phyloP scores from a whole-genome alignment of 2,329 filamentous ascomycete genomes.

The Boeremia exigua region DNA sequence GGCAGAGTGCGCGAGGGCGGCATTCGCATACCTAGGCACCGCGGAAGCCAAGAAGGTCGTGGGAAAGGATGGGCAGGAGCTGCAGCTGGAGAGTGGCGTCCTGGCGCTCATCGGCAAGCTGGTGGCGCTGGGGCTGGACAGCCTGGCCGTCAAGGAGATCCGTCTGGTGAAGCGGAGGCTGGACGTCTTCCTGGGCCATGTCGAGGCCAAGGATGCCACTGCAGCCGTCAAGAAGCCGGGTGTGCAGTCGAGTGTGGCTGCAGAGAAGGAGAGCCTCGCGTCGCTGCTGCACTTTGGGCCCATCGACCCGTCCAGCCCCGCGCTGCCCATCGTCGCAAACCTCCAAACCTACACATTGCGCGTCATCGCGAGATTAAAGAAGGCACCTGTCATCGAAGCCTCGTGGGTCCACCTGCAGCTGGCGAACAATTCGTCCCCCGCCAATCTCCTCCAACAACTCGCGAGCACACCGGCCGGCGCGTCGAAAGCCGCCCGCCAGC shows the following conservation, averaged over 20 bases:
- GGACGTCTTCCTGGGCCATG: constrained; percentile 48
- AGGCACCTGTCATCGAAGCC: constrained; percentile 65
- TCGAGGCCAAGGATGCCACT: constrained; percentile 5
- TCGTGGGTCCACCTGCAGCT: constrained; percentile 63
- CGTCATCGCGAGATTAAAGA: constrained; percentile 66
- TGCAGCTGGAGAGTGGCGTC: constrained; percentile 77
- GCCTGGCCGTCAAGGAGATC: constrained; percentile 73
- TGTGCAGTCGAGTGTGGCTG: constrained; percentile 38
- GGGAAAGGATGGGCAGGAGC: constrained; percentile 62
- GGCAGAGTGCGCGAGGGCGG: constrained; percentile 72
- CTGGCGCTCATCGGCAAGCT: constrained; percentile 72
- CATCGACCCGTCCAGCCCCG: constrained; percentile 39
- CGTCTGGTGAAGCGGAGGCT: constrained; percentile 69
- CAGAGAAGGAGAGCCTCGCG: constrained; percentile 57
- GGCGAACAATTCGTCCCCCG: constrained; percentile 62
- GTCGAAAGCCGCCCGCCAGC: constrained; percentile 67
- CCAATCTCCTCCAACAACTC: constrained; percentile 61
- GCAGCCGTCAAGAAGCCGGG: constrained; percentile 15
- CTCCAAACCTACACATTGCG: constrained; percentile 71
- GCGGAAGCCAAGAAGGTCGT: constrained; percentile 60
- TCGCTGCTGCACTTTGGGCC: constrained; percentile 69
- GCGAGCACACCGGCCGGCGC: constrained; percentile 55
- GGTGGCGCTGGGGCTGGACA: constrained; percentile 67
- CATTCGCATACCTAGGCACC: constrained; percentile 69
- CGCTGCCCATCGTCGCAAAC: constrained; percentile 63